Evolutionary conservation across 306 rosid species (phyloP), one percentile per base, ranked within the genome.

Genomic region (Carpinus fangiana): DNA sequence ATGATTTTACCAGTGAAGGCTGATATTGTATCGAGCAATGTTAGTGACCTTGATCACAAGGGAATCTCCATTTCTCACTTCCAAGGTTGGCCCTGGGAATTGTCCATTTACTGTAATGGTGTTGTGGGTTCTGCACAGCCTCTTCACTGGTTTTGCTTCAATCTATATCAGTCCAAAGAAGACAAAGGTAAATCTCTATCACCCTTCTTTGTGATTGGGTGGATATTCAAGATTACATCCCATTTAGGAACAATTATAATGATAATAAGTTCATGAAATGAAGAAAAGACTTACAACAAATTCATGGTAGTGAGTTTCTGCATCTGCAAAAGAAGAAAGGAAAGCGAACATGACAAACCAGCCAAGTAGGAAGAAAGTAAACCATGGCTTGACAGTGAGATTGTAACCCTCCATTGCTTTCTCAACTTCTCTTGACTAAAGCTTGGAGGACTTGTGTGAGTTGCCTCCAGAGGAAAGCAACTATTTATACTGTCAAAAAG

Each of bases 271-370:
- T 54, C 70, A 74, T 43, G 65, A 5, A 73, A 74, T 64, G 53
- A 64, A 61, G 38, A 41, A 23, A 48, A 52, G 17, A 85, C 98
- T 46, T 84, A 94, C 98, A 23, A 90, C 87, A 85, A 94, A 94
- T 74, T 90, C 74, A 82, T 87, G 97, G 88, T 78, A 90, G 77
- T 94, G 97, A 82, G 73, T 72, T 80, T 88, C 88, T 36, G 89
- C 78, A 56, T 76, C 75, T 31, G 91, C 86, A 56, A 81, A 82
- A 53, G 79, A 56, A 76, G 89, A 78, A 13, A 82, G 75, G 50
- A 85, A 79, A 76, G 86, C 80, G 50, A 82, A 46, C 74, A 89
- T 55, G 62, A 73, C 84, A 7, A 90, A 68, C 45, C 85, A 56
- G 74, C 75, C 82, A 70, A 90, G 72, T 54, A 88, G 80, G 67